These are phyloP conservation scores for Saturnispora saitoi DNA, from an alignment of 805 yeast species.

Conservation along the genomic window DNA sequence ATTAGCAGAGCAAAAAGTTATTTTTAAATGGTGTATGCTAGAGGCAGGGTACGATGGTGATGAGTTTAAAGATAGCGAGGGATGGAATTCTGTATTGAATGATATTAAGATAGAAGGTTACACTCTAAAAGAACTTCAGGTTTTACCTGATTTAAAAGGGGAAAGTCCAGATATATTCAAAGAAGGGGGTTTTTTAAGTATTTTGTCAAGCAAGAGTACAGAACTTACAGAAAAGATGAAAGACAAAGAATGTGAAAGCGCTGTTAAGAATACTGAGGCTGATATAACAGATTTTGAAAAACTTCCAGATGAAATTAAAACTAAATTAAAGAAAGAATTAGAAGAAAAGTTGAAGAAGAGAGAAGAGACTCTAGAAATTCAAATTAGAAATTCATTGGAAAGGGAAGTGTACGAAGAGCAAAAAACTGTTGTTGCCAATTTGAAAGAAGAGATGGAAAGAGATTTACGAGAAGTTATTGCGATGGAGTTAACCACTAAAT, in stretches of 20 bases:
- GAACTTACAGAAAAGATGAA: neutral
- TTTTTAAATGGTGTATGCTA: slow-evolving; percentile 14
- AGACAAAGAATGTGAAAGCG: neutral
- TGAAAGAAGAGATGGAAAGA: neutral
- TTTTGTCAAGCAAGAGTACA: neutral
- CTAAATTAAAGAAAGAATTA: slow-evolving; percentile 1
- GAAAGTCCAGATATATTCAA: neutral
- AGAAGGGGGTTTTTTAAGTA: slow-evolving; percentile 1
- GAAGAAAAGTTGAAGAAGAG: neutral
- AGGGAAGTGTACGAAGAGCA: neutral
- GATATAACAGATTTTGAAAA: neutral
- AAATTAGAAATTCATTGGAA: neutral
- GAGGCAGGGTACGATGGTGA: slow-evolving; percentile 5
- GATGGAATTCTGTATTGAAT: slow-evolving; percentile 7
- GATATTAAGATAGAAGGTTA: neutral
- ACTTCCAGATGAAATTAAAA: neutral
- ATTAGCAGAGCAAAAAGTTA: slow-evolving; percentile 14
- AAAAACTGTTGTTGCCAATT: neutral
- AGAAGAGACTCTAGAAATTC: neutral
- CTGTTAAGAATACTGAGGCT: neutral
- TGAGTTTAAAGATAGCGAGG: slow-evolving; percentile 6
- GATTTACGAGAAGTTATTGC: neutral
- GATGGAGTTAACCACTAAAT: neutral
- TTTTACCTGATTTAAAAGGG: neutral
- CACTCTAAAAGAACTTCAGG: neutral